These are phyloP conservation scores for Lachnellula subtilissima DNA, from an alignment of 2,329 filamentous ascomycete species.

Conservation along the genomic window DNA sequence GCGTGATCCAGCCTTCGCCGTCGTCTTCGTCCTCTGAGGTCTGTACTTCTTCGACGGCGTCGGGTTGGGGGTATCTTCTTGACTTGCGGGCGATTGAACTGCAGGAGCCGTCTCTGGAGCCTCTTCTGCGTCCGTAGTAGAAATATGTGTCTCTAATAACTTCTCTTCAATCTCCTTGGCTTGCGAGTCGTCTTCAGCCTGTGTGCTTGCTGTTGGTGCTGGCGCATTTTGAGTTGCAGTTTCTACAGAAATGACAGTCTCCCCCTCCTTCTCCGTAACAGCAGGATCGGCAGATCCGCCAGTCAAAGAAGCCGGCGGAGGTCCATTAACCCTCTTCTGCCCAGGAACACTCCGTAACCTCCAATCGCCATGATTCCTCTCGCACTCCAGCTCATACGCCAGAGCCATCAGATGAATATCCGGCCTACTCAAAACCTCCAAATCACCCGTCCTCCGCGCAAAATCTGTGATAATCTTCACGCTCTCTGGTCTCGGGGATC, in stretches of 20 bases:
- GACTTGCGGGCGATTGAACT: not conserved
- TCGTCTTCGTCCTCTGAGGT: conserved; percentile 36
- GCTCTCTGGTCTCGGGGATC: conserved; percentile 70
- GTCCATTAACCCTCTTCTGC: conserved; percentile 73
- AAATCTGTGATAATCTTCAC: conserved; percentile 78
- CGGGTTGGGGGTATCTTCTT: not conserved
- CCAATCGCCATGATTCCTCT: conserved; percentile 87
- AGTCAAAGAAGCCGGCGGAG: conserved; percentile 36
- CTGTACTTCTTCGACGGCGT: conserved; percentile 22
- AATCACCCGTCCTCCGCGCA: conserved; percentile 82
- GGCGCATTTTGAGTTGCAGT: not conserved
- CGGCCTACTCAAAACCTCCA: conserved; percentile 78
- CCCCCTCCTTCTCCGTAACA: conserved; percentile 3
- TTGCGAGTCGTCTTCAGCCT: not conserved
- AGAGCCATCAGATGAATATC: conserved; percentile 88
- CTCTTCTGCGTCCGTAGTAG: not conserved
- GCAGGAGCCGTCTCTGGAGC: not conserved
- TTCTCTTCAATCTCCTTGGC: not conserved
- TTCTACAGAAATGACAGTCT: not conserved
- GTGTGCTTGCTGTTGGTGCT: not conserved
- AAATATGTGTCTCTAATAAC: conserved; percentile 7
- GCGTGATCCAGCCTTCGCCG: conserved; percentile 86
- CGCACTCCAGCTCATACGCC: conserved; percentile 90
- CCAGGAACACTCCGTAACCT: conserved; percentile 72
- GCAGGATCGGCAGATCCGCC: conserved; percentile 27